Evolutionary conservation across 2,329 filamentous ascomycete genomes (phyloP).

Genomic region (Cercospora sesami): DNA sequence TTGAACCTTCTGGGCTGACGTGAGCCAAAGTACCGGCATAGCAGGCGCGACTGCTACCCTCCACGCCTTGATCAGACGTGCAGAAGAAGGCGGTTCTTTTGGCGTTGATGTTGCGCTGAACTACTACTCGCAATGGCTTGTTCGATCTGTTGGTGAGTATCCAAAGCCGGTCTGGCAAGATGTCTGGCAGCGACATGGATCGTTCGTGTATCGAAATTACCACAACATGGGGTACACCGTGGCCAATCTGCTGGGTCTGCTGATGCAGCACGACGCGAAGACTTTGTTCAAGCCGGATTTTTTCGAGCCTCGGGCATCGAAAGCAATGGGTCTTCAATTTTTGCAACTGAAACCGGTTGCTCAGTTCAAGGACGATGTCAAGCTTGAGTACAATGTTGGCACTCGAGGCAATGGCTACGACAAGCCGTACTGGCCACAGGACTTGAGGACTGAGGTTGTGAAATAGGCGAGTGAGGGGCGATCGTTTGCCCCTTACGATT

Average conservation of each 20-base stretch:
- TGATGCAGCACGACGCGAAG: slow-evolving; percentile 42
- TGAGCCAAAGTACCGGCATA: slow-evolving; percentile 27
- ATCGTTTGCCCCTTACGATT: not conserved
- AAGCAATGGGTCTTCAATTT: slow-evolving; percentile 44
- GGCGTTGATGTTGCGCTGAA: slow-evolving; percentile 30
- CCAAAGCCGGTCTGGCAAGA: slow-evolving; percentile 48
- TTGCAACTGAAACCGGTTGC: slow-evolving; percentile 49
- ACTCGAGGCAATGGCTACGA: slow-evolving; percentile 55
- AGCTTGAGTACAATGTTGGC: slow-evolving; percentile 51
- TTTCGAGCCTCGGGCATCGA: slow-evolving; percentile 48
- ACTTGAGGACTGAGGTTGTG: slow-evolving; percentile 27
- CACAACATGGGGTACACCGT: slow-evolving; percentile 50
- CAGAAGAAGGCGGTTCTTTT: slow-evolving; percentile 32
- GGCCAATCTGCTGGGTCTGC: slow-evolving; percentile 45
- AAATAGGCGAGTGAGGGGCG: slow-evolving; percentile 1
- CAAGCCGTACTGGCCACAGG: slow-evolving; percentile 48
- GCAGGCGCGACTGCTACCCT: slow-evolving; percentile 26
- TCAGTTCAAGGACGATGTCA: slow-evolving; percentile 43
- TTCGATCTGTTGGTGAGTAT: slow-evolving; percentile 31
- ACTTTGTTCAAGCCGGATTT: slow-evolving; percentile 51
- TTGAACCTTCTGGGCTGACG: slow-evolving; percentile 1
- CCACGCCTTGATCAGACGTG: slow-evolving; percentile 30
- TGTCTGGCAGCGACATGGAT: slow-evolving; percentile 50
- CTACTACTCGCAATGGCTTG: slow-evolving; percentile 37
- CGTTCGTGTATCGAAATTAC: slow-evolving; percentile 53